These are phyloP conservation scores for Talaromyces funiculosus DNA, from an alignment of 2,329 filamentous ascomycete genomes.

Conservation along the genomic window DNA sequence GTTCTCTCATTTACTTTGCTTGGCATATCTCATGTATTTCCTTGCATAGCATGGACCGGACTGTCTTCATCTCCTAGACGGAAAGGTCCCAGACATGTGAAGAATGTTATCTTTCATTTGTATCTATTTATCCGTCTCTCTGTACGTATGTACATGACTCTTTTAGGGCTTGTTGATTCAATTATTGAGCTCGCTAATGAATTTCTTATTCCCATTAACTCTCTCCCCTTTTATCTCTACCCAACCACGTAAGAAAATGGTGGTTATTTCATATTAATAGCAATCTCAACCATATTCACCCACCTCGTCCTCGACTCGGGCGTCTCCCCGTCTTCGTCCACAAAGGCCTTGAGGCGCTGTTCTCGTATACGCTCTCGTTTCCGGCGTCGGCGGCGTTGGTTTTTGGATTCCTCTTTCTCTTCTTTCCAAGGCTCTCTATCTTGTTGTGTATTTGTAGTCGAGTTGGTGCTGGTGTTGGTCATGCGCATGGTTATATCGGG, in stretches of 20 bases:
- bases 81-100: background rate
- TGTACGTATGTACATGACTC: conserved; percentile 7
- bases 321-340: conserved; percentile 29
- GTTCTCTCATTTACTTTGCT: background rate
- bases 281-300: conserved; percentile 44
- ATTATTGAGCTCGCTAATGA: background rate
- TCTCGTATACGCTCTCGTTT: conserved; percentile 26
- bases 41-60: background rate
- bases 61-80: background rate
- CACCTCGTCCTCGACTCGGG: conserved; percentile 42
- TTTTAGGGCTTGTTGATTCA: background rate
- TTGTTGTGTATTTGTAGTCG: background rate
- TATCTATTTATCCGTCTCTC: background rate
- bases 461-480: background rate
- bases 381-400: conserved; percentile 14
- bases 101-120: conserved; percentile 3
- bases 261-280: conserved; percentile 37
- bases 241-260: background rate
- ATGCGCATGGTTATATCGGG: background rate
- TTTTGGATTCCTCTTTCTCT: conserved; percentile 15
- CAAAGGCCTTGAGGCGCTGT: conserved; percentile 19
- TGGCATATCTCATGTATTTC: background rate
- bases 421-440: conserved; percentile 2
- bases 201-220: background rate
- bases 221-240: no score